Evolutionary conservation across 1,284 basidiomycete species (phyloP), one percentile per base, ranked within the genome.

Genomic region (Melampsora abietis-canadensis): DNA sequence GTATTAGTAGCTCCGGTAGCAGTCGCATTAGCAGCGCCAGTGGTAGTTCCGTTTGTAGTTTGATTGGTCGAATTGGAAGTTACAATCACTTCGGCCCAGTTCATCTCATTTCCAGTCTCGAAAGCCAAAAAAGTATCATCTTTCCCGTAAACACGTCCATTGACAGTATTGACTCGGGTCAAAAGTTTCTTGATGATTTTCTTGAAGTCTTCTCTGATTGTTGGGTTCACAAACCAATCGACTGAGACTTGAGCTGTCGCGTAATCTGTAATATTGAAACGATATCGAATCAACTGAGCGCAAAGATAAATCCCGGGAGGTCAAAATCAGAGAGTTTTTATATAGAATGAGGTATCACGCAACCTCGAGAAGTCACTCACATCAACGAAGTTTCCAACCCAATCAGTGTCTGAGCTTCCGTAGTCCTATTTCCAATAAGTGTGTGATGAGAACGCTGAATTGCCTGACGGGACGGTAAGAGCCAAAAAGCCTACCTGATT

Each of bases 21-120:
- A 12, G 31, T 34, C 6, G 27, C 59, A 61, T 27, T 27, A 27
- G 8, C 31, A 27, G 59, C 19, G 31, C 27, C 31, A 27, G 15
- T 61, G 59, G 8, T n/a, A 27, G 2, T 54, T 21, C 24, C 24
- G 14, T 27, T 27, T 1, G 51, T 27, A 54, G 51, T 54, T n/a
- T 10, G 12, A 7, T 27, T 30, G 27, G 19, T 27, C 5, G 59
- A 21, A 27, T 34, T 61, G 27, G 15, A 24, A 6, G 24, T 31
- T 30, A 30, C 24, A 30, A 30, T 34, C 6, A 61, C 31, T 27
- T 46, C 30, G 48, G 21, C 40, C 72, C 69, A 66, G n/a, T 59
- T 74, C 64, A 74, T 46, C 59, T 74, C 72, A 46, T 74, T 74
- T 48, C 72, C 72, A 10, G 72, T 74, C 44, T 74, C 72, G 30